These are phyloP conservation scores for Sclerotinia borealis DNA, from an alignment of 2,329 filamentous ascomycete genomes.

Conservation along the genomic window DNA sequence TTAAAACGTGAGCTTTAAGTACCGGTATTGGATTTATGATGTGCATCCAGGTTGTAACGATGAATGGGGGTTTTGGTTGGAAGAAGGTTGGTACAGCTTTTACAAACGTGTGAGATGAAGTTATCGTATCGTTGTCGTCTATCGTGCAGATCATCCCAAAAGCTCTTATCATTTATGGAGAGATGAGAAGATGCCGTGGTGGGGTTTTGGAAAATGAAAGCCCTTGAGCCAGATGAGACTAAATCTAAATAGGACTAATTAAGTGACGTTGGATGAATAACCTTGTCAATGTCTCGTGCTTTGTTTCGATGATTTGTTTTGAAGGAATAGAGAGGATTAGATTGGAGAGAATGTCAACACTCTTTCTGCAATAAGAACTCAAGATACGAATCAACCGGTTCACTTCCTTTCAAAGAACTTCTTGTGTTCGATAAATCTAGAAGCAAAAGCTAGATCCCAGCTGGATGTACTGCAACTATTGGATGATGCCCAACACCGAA, in stretches of 20 bases:
- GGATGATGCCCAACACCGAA: background rate
- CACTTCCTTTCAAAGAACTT: rapidly evolving
- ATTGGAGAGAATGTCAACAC: background rate
- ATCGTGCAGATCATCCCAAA: background rate
- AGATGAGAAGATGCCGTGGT: too few species aligned
- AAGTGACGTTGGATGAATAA: background rate
- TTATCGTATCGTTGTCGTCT: too few species aligned
- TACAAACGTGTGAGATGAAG: background rate
- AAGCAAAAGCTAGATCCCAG: too few species aligned
- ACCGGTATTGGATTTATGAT: background rate
- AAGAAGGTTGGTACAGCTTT: background rate
- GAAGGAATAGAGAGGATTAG: background rate
- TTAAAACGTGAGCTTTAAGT: background rate
- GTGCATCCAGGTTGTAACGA: background rate
- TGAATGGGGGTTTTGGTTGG: too few species aligned
- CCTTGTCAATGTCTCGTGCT: background rate
- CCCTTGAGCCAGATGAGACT: background rate
- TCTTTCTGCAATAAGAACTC: background rate
- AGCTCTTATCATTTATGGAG: background rate
- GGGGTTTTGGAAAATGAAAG: background rate
- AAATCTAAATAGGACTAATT: background rate
- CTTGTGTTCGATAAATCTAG: background rate
- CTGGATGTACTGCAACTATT: background rate
- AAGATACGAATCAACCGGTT: background rate
- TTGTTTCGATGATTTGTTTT: background rate